Percentiles rank a stretch among this genome's conserved stretches.
These are phyloP conservation scores for Rosa rugosa DNA, from an alignment of 306 rosid genomes.

Conservation along the genomic window DNA sequence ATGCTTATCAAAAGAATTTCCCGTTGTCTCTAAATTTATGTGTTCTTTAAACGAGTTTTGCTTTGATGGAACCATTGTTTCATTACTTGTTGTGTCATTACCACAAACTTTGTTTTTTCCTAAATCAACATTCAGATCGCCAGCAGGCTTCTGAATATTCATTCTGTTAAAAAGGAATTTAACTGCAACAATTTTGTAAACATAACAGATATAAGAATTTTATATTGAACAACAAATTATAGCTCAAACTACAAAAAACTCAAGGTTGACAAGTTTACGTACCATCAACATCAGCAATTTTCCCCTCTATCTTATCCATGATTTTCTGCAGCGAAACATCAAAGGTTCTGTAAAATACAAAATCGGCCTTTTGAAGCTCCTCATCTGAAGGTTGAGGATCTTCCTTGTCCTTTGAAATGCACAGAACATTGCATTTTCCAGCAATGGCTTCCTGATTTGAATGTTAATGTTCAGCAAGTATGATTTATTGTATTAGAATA, in stretches of 20 bases:
- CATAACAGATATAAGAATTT: constrained; percentile 35
- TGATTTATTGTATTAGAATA: neutral
- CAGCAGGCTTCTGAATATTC: constrained; percentile 38
- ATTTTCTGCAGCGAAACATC: constrained; percentile 55
- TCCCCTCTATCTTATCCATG: constrained; percentile 48
- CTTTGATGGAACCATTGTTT: constrained; percentile 33
- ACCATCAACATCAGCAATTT: constrained; percentile 69
- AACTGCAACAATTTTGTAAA: constrained; percentile 65
- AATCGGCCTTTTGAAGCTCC: constrained; percentile 63
- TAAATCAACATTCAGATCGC: constrained; percentile 36
- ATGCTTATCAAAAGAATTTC: constrained; percentile 19
- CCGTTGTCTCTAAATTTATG: constrained; percentile 23
- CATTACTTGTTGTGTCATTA: constrained; percentile 27
- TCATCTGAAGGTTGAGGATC: constrained; percentile 57
- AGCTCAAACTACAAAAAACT: constrained; percentile 4
- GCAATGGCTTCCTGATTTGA: constrained; percentile 75
- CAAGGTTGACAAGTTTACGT: neutral
- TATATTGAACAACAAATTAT: constrained; percentile 15
- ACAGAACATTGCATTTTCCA: constrained; percentile 83
- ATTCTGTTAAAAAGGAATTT: constrained; percentile 58
- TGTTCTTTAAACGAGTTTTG: constrained; percentile 27
- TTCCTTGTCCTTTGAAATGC: constrained; percentile 61
- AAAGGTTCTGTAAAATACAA: constrained; percentile 69
- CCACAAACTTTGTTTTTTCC: constrained; percentile 39
- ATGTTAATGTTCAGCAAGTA: neutral